Percentiles rank a stretch among this genome's conserved stretches.
Evolutionary conservation across 352 stramenopile genomes (phyloP).

Genomic region (Phytopythium montanum): DNA sequence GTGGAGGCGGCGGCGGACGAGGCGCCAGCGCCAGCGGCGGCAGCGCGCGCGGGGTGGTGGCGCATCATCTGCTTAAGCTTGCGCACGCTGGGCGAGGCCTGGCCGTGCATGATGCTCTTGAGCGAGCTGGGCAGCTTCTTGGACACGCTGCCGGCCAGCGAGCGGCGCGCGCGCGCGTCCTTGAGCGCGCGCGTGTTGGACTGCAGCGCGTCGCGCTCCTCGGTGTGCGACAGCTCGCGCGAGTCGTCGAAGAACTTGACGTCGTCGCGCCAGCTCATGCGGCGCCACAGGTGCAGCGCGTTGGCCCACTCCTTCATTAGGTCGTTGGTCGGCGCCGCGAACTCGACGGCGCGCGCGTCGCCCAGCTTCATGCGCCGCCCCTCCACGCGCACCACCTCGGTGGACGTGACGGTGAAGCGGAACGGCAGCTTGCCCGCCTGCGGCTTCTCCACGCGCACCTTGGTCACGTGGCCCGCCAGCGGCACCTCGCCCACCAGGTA

Average conservation of each 20-base stretch:
- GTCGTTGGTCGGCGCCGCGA: constrained; percentile 63
- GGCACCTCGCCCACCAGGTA: constrained; percentile 56
- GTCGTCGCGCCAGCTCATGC: constrained; percentile 88
- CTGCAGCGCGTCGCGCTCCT: constrained; percentile 57
- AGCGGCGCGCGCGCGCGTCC: constrained; percentile 37
- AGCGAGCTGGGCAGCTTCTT: constrained; percentile 61
- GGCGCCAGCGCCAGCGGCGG: too few species aligned
- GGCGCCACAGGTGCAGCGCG: constrained; percentile 74
- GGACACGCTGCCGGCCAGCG: constrained; percentile 17
- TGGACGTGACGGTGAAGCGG: constrained; percentile 65
- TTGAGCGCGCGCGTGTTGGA: constrained; percentile 55
- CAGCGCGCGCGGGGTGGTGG: constrained; percentile 25
- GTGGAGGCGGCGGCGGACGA: constrained; percentile 19
- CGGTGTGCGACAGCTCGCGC: constrained; percentile 40
- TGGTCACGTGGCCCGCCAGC: constrained; percentile 68
- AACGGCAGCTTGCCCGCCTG: constrained; percentile 63
- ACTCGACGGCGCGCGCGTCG: constrained; percentile 58
- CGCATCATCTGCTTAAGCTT: constrained; percentile 63
- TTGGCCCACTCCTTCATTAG: constrained; percentile 88
- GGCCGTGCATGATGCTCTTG: constrained; percentile 49
- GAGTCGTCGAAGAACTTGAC: constrained; percentile 80
- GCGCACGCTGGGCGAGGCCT: constrained; percentile 60
- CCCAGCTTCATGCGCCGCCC: constrained; percentile 75
- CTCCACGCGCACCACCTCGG: constrained; percentile 71
- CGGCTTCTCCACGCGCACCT: constrained; percentile 70